Percentiles rank a stretch among this genome's conserved stretches.
phyloP scores from a whole-genome alignment of 176 grass and related monocot species.

The Aegilops longissima region DNA sequence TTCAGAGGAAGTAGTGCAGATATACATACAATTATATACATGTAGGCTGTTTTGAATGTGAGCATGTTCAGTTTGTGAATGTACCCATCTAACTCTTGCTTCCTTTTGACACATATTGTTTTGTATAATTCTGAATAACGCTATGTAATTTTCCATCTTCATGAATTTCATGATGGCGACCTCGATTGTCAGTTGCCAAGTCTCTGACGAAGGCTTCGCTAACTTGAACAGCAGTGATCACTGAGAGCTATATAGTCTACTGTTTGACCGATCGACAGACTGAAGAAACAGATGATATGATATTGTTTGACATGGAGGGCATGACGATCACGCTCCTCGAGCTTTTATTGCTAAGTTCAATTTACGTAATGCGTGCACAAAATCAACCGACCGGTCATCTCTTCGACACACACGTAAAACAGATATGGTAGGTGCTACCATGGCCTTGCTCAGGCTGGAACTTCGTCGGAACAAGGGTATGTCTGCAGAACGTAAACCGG shows the following conservation, averaged over 20 bases:
- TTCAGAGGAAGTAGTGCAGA: slow-evolving; percentile 18
- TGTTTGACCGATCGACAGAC: neutral
- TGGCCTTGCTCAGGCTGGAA: slow-evolving; percentile 39
- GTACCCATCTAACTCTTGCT: slow-evolving; percentile 26
- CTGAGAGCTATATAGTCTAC: neutral
- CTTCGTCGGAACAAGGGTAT: slow-evolving; percentile 53
- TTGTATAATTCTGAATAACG: slow-evolving; percentile 39
- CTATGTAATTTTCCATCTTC: neutral
- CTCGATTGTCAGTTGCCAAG: neutral
- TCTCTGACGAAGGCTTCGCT: neutral
- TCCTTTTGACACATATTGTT: slow-evolving; percentile 31
- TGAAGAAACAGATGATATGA: neutral
- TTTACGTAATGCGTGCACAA: neutral
- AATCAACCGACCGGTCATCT: neutral
- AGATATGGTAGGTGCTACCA: neutral
- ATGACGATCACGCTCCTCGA: neutral
- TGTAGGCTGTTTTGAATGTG: neutral
- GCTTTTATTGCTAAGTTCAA: neutral
- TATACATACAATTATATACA: neutral
- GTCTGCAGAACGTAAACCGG: slow-evolving; percentile 48
- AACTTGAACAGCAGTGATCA: neutral
- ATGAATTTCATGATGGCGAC: slow-evolving; percentile 9
- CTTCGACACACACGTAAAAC: neutral
- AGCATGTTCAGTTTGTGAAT: slow-evolving; percentile 26
- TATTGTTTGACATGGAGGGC: neutral